Evolutionary conservation across 768 basidiomycete species (phyloP), one percentile per base, ranked within the genome.

Genomic region (Kwoniella newhampshirensis): DNA sequence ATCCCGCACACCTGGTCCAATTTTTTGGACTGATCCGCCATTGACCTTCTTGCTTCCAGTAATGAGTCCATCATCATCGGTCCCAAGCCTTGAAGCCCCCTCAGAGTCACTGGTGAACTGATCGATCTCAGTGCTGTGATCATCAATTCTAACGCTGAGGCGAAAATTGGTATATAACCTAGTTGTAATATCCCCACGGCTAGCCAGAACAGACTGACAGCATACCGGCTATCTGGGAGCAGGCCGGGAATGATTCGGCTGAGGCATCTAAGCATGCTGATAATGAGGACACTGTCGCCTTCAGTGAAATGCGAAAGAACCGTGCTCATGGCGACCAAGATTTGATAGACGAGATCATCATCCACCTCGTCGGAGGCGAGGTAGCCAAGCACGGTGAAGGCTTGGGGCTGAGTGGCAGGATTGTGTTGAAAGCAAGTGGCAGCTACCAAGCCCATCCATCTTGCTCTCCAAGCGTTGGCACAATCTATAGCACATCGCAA

Each of bases 321-420:
- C 0, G 82, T 85, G 61, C 83, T 84, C 75, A 93, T 85, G 0
- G 92, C 89, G 5, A 92, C 87, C 8, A 93, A 83, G 76, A 94
- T 90, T 71, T 96, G 92, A 66, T 93, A 94, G 51, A 94, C 79
- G 63, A 92, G 84, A 71, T 96, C 92, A 60, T 93, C 92, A 62
- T 96, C 92, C 39, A 92, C 87, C 23, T 91, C 89, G 2, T 86
- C 82, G 3, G 83, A 83, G 15, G 89, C 86, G n/a, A 93, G 81
- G n/a, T 83, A 81, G 3, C 88, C 88, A 8, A 96, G 82, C 2
- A 87, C 85, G 28, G 88, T 83, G 74, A 93, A 94, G 0, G 90
- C 88, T 9, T 89, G 85, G 25, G 87, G 85, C 71, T 94, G 92
- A n/a, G 91, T 83, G 2, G 87, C 85, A 0, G 89, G 87, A 3